Evolutionary conservation across 2,329 filamentous ascomycete species (phyloP), one percentile per base, ranked within the genome.

Genomic region (Arthrobotrys sphaeroides): DNA sequence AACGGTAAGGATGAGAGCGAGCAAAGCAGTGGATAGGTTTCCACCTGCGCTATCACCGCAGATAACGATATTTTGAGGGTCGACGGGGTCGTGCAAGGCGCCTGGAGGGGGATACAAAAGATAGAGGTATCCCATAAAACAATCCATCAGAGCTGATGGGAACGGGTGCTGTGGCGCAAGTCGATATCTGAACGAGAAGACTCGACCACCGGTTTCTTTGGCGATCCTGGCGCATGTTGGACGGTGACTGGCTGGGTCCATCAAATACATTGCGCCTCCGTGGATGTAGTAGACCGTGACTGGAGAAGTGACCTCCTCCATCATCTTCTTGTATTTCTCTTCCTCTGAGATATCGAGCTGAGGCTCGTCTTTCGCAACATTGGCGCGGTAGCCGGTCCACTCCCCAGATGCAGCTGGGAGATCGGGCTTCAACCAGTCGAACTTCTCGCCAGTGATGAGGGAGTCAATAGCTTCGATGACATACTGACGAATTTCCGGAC

Each of bases 41-140:
- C 90, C 92, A 12, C 92, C 92, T 2, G 92, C 91, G 69, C 88
- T 90, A 80, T 95, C 92, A 40, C 92, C 92, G 1, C 87, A 86
- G 78, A 95, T 84, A 7, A 93, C 88, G 43, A 95, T 89, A 66
- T 92, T 84, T 43, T 85, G 83, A 0, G 92, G 85, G 4, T 85
- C 83, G 0, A 94, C 87, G 1, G 91, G 84, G 12, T 86, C 84
- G 81, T 95, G 91, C 47, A 88, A 86, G 0, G 91, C 87, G 16
- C 86, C 90, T 0, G 87, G 84, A 0, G 90, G 90, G 10, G 92
- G 92, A 79, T 92, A 90, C 0, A 95, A 84, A 5, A 94, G 84
- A 0, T 87, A 87, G 36, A 95, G 85, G 80, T 94, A 95, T 0
- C 90, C 88, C 31, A 90, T 84, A 7, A 94, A 82, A 0, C 87